Evolutionary conservation across 192 early-diverging fungal genomes (phyloP).

Genomic region (Rhizophlyctis rosea): DNA sequence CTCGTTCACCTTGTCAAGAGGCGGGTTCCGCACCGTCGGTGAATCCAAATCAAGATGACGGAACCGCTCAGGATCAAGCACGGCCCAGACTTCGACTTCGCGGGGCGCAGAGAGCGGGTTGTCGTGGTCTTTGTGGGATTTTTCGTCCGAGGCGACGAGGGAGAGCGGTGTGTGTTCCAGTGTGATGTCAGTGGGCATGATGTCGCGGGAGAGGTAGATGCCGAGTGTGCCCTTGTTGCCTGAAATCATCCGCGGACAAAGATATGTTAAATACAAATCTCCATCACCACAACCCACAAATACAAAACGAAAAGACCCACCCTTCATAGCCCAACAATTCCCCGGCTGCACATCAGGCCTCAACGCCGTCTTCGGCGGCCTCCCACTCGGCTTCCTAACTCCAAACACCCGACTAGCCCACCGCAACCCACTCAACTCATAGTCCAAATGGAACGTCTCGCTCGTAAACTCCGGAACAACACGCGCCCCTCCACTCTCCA

Average conservation of each 20-base stretch:
- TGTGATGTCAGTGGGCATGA: neutral
- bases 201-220: neutral
- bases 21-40: neutral
- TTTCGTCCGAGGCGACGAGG: neutral
- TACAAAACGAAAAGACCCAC: neutral
- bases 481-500: neutral
- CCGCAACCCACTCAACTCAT: neutral
- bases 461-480: neutral
- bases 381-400: neutral
- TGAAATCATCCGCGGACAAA: too few species aligned
- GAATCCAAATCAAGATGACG: neutral
- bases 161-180: neutral
- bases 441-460: neutral
- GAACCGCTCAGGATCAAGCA: neutral
- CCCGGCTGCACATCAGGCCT: neutral
- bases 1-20: neutral
- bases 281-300: too few species aligned
- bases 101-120: neutral
- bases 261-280: too few species aligned
- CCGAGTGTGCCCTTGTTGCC: neutral
- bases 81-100: neutral
- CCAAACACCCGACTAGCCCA: neutral
- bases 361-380: neutral
- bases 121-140: too few species aligned
- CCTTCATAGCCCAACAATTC: neutral